phyloP scores from a whole-genome alignment of 139 green algal species.

The Micromonas commoda region DNA sequence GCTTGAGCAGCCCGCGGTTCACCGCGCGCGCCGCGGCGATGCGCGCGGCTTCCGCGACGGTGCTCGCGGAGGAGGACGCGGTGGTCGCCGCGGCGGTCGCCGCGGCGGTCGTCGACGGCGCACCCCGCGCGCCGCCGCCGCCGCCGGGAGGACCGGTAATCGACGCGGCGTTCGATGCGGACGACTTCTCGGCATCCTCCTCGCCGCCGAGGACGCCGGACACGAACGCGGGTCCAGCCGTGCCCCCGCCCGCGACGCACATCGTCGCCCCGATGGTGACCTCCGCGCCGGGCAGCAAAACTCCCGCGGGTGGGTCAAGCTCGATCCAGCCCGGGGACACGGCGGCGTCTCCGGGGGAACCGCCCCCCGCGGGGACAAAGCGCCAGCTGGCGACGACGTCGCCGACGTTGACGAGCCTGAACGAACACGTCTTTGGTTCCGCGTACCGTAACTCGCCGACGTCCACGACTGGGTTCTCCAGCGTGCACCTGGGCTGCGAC shows the following conservation, averaged over 20 bases:
- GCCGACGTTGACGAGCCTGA: conserved; percentile 39
- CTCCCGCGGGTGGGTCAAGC: not conserved
- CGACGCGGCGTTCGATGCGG: too few relatives aligned
- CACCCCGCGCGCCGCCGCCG: conserved; percentile 28
- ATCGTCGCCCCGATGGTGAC: not conserved
- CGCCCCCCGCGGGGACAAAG: conserved; percentile 31
- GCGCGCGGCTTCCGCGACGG: not conserved
- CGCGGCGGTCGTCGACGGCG: conserved; percentile 16
- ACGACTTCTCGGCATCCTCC: too few relatives aligned
- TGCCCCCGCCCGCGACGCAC: not conserved
- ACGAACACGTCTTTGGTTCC: not conserved
- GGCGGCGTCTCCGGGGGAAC: not conserved
- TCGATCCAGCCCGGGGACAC: not conserved
- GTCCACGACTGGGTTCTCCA: conserved; percentile 17
- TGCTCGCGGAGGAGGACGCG: too few relatives aligned
- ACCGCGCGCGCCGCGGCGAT: conserved; percentile 23
- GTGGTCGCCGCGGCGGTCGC: not conserved
- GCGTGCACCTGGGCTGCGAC: conserved; percentile 42
- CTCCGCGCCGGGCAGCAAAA: not conserved
- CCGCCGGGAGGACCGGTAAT: too few relatives aligned
- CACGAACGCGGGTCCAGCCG: not conserved
- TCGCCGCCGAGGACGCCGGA: not conserved
- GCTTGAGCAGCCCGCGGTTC: not conserved
- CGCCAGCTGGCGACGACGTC: conserved; percentile 31
- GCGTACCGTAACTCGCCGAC: conserved; percentile 11